These are phyloP conservation scores for Phytophthora hibernalis DNA, from an alignment of 352 stramenopile species.

Conservation along the genomic window DNA sequence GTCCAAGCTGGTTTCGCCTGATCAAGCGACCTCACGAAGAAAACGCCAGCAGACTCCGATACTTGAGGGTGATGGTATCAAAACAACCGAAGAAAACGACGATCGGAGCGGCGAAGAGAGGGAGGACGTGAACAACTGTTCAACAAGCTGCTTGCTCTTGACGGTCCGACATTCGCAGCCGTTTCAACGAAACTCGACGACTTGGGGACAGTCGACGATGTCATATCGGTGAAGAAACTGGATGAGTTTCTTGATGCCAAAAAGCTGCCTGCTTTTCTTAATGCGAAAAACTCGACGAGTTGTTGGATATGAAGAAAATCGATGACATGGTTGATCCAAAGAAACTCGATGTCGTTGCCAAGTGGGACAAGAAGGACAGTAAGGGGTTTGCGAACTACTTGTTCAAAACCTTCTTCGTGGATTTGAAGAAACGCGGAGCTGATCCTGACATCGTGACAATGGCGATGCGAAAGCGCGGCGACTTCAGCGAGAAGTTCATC, in stretches of 20 bases:
- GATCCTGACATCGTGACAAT: background rate
- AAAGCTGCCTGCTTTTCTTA: background rate
- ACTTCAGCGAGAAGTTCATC: background rate
- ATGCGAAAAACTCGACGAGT: background rate
- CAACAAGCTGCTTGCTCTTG: too few relatives aligned
- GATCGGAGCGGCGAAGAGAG: too few relatives aligned
- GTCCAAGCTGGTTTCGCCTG: background rate
- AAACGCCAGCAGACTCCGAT: background rate
- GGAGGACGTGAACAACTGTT: too few relatives aligned
- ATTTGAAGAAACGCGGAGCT: background rate
- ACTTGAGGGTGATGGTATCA: background rate
- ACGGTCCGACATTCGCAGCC: too few relatives aligned
- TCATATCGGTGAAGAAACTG: background rate
- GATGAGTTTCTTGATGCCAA: background rate
- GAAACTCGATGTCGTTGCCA: background rate
- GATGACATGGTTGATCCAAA: background rate
- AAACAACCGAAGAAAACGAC: background rate
- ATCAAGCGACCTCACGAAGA: background rate
- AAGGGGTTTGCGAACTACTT: background rate
- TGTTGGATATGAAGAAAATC: background rate
- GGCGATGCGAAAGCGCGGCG: background rate
- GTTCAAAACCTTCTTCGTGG: background rate
- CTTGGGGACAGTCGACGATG: background rate
- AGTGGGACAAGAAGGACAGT: background rate
- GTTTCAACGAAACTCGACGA: background rate